Evolutionary conservation across 306 rosid species (phyloP).

Genomic region (Cyclanthera cordifolia): DNA sequence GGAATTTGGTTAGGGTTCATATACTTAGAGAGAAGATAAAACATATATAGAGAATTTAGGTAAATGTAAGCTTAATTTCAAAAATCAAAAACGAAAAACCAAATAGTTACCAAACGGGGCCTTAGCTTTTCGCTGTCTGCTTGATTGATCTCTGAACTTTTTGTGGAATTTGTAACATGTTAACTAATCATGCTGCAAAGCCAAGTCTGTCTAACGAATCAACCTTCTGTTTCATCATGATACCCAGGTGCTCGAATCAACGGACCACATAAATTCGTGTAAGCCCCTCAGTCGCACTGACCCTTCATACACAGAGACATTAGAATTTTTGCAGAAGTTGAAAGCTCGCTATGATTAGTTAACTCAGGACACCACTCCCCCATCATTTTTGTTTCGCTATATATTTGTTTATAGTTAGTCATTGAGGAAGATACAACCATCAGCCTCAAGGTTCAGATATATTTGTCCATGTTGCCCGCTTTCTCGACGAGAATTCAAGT

Average conservation of each 20-base stretch:
- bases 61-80: no score
- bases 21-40: no score
- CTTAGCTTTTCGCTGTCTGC: no score
- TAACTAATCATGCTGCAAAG: background rate
- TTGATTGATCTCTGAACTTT: background rate
- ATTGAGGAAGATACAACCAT: background rate
- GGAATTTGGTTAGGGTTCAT: no score
- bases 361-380: background rate
- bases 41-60: no score
- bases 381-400: background rate
- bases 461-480: background rate
- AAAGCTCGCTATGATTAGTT: conserved; percentile 25
- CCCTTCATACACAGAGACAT: conserved; percentile 71
- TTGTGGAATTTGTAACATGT: background rate
- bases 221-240: conserved; percentile 15
- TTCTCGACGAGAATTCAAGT: background rate
- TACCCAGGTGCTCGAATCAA: conserved; percentile 80
- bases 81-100: no score
- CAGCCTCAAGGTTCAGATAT: background rate
- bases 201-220: background rate
- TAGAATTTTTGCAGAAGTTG: conserved; percentile 63
- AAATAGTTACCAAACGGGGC: no score
- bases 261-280: conserved; percentile 91
- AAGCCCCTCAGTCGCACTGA: conserved; percentile 67
- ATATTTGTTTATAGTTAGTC: conserved; percentile 16